Percentiles rank a stretch among this genome's conserved stretches.
Evolutionary conservation across 164 flowering plant species (phyloP).

Genomic region (Vitis amurensis): DNA sequence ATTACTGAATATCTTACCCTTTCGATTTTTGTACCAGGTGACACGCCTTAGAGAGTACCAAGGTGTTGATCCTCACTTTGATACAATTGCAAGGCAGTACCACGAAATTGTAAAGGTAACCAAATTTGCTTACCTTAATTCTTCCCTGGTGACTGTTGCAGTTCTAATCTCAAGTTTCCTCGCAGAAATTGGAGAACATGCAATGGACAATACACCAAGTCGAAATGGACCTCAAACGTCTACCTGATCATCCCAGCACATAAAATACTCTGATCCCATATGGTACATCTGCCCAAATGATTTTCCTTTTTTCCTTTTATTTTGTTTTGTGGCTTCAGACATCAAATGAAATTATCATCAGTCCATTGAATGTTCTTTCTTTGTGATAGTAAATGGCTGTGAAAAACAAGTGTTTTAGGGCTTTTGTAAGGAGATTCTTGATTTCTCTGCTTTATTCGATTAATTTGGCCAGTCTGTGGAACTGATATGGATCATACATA

Average conservation of each 20-base stretch:
- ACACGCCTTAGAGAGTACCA: slow-evolving; percentile 94
- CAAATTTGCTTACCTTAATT: too few species aligned
- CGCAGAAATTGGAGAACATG: slow-evolving; percentile 87
- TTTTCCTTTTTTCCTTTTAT: neutral
- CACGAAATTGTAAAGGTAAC: slow-evolving; percentile 87
- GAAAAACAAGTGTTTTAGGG: too few species aligned
- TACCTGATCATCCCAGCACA: slow-evolving; percentile 43
- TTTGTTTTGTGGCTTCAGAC: too few species aligned
- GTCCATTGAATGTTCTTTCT: too few species aligned
- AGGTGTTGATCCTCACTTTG: slow-evolving; percentile 98
- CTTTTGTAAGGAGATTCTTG: too few species aligned
- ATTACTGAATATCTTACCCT: neutral
- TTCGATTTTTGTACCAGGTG: slow-evolving; percentile 39
- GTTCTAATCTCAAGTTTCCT: neutral
- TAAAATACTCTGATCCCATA: slow-evolving; percentile 9
- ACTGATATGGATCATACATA: too few species aligned
- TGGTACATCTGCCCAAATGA: neutral
- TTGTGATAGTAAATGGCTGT: too few species aligned
- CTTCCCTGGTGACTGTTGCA: neutral
- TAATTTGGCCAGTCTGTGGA: too few species aligned
- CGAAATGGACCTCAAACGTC: slow-evolving; percentile 82
- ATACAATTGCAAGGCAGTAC: slow-evolving; percentile 87
- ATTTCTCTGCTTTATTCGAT: too few species aligned
- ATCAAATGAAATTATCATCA: too few species aligned
- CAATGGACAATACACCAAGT: slow-evolving; percentile 97